These are phyloP conservation scores for Exophiala viscosa DNA, from an alignment of 2,329 filamentous ascomycete genomes.

Conservation along the genomic window DNA sequence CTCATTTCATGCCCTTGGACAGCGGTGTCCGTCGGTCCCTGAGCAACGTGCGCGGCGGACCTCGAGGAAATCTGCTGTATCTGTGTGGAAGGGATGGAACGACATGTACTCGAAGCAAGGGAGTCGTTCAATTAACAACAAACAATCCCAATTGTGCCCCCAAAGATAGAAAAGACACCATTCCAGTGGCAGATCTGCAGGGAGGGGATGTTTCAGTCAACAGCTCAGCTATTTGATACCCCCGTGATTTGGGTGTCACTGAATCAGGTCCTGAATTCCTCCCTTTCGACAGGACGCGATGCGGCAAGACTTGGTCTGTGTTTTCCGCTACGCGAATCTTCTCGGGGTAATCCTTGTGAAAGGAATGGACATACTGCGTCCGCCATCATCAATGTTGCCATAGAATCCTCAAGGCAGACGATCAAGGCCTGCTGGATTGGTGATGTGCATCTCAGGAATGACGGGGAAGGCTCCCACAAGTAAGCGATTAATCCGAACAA, in stretches of 20 bases:
- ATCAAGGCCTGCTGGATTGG: too few species aligned
- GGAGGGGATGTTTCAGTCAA: slow-evolving; percentile 12
- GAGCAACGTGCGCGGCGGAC: slow-evolving; percentile 3
- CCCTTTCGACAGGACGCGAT: too few species aligned
- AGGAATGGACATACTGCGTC: too few species aligned
- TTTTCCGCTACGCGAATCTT: too few species aligned
- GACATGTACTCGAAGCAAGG: slow-evolving; percentile 18
- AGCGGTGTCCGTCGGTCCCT: slow-evolving; percentile 4
- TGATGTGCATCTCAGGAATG: too few species aligned
- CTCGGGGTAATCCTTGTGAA: too few species aligned
- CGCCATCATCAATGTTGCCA: too few species aligned
- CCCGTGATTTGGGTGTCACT: not conserved
- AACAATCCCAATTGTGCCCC: slow-evolving; percentile 5
- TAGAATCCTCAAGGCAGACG: too few species aligned
- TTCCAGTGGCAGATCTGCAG: slow-evolving; percentile 1
- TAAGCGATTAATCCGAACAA: too few species aligned
- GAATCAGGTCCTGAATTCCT: too few species aligned
- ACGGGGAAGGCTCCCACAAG: too few species aligned
- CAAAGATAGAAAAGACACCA: slow-evolving; percentile 8
- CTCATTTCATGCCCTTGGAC: not conserved
- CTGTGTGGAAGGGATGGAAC: not conserved
- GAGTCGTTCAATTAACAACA: not conserved
- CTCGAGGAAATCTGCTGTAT: slow-evolving; percentile 1
- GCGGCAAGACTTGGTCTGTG: too few species aligned
- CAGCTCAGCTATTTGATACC: not conserved